phyloP scores from a whole-genome alignment of 2,329 filamentous ascomycete species.

The Microsporum audouinii region DNA sequence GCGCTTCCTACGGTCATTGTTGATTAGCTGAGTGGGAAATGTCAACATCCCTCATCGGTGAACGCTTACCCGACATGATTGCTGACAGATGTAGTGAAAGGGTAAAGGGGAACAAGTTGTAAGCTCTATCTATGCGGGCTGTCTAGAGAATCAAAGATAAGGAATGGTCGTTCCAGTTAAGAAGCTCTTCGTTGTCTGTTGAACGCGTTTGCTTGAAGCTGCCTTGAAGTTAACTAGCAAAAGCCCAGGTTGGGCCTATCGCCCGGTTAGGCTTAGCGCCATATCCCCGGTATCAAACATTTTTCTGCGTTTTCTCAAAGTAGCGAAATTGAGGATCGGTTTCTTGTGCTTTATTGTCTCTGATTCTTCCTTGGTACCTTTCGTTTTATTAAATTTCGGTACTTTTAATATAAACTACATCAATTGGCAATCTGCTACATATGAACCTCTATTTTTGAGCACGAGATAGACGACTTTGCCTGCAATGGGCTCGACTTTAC shows the following conservation, averaged over 20 bases:
- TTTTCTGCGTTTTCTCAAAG: neutral
- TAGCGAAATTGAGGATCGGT: neutral
- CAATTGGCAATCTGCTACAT: neutral
- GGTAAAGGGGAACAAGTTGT: conserved; percentile 3
- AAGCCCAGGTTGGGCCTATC: neutral
- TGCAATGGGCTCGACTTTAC: neutral
- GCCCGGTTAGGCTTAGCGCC: conserved; percentile 11
- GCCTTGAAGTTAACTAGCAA: neutral
- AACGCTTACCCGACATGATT: conserved; percentile 36
- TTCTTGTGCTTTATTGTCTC: neutral
- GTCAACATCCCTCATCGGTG: neutral
- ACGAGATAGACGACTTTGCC: neutral
- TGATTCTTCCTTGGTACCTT: neutral
- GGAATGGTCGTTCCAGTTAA: neutral
- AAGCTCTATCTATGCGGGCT: conserved; percentile 1
- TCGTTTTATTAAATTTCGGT: neutral
- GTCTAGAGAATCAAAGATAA: neutral
- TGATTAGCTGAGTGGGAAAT: conserved; percentile 17
- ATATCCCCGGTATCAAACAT: neutral
- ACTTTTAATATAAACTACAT: neutral
- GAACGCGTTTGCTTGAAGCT: neutral
- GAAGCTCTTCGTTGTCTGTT: neutral
- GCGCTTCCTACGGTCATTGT: conserved; percentile 51
- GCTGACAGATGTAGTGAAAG: conserved; percentile 10
- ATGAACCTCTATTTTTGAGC: neutral